Evolutionary conservation across 2,329 filamentous ascomycete species (phyloP), one percentile per base, ranked within the genome.

Genomic region (Penicillium freii): DNA sequence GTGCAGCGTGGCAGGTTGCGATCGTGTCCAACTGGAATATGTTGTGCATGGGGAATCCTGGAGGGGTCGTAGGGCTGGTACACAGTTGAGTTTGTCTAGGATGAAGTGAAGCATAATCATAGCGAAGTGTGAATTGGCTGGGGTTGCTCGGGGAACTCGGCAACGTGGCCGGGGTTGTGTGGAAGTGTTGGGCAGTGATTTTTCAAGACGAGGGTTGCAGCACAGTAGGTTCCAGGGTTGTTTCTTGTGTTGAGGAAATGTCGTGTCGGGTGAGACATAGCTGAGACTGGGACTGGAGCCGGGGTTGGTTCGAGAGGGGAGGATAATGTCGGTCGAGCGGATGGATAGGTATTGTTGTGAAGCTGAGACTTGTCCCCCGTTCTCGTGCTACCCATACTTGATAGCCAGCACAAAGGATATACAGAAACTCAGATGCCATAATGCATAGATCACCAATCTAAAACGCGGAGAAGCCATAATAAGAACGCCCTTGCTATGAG

Each of bases 401-500:
- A 54, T 9, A 51, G 11, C 13, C 19, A 39, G 34, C 15, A 33
- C 11, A 47, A 34, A 46, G 17, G 27, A 51, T 46, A 45, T 19
- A 45, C 34, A 52, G 48, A 40, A 52, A 23, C 3, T 39, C 25
- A 27, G 33, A 54, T 39, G 51, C 23, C 43, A 54, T 54, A 38
- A 53, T 53, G 51, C 43, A 40, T 39, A 46, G 34, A 51, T 56
- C 53, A 51, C 36, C 53, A 54, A 51, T 47, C 56, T 57, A 48
- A 49, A 55, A 33, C 47, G 49, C 21, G 45, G 23, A 47, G 29
- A 50, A 57, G 21, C 44, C 44, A 53, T 34, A 57, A 46, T 46
- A 42, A 57, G 43, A 64, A 65, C 63, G 63, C 63, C 63, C 50
- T 42, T 61, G 60, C 60, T 62, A 64, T 65, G 63, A 59, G 36